Evolutionary conservation across 441 rosid genomes (phyloP).

Genomic region (Biscutella laevigata): DNA sequence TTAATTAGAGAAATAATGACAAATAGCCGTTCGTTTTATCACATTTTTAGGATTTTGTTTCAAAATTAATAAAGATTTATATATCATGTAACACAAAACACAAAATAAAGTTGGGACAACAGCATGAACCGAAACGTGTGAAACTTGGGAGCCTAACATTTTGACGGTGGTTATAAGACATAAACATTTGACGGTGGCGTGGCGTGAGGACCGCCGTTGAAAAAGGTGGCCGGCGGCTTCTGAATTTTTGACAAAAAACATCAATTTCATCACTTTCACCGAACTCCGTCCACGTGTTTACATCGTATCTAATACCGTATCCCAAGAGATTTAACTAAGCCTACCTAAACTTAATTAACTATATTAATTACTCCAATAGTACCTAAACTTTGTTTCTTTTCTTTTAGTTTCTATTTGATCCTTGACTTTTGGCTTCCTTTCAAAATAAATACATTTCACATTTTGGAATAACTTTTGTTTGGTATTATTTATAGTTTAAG

Average conservation of each 20-base stretch:
- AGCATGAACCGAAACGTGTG: conserved; percentile 18
- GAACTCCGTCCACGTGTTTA: conserved; percentile 26
- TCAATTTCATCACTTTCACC: conserved; percentile 16
- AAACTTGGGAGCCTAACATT: conserved; percentile 14
- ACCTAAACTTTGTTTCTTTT: conserved; percentile 6
- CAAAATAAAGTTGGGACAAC: conserved; percentile 3
- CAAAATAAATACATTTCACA: conserved; percentile 11
- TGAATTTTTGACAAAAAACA: conserved; percentile 6
- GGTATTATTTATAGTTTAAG: not conserved
- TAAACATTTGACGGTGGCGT: conserved; percentile 25
- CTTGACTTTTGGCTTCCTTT: conserved; percentile 20
- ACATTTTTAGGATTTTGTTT: too few species aligned
- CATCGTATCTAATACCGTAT: conserved; percentile 23
- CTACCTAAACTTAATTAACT: conserved; percentile 12
- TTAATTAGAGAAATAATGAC: too few species aligned
- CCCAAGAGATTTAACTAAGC: conserved; percentile 23
- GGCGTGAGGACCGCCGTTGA: conserved; percentile 23
- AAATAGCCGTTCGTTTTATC: too few species aligned
- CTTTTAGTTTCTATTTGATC: conserved; percentile 2
- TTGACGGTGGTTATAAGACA: too few species aligned
- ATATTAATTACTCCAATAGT: not conserved
- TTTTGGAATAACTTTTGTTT: conserved; percentile 5
- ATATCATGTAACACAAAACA: too few species aligned
- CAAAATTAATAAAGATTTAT: too few species aligned
- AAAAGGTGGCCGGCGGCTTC: conserved; percentile 29